Evolutionary conservation across 345 rosid genomes (phyloP).

Genomic region (Acer negundo): DNA sequence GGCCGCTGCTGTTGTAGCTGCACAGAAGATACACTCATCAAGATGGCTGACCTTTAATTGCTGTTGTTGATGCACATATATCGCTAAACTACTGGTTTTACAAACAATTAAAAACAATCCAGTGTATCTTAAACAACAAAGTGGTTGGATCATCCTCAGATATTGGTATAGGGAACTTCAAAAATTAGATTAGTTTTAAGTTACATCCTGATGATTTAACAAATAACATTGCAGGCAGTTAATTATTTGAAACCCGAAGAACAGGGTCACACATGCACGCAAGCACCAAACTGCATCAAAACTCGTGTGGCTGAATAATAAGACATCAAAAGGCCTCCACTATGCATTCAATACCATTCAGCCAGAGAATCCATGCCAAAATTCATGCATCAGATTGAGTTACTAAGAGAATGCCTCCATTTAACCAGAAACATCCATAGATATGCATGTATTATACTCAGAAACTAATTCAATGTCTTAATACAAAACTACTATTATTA

Average conservation of each 20-base stretch:
- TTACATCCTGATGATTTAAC: background rate
- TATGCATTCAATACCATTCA: background rate
- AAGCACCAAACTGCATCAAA: background rate
- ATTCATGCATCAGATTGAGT: background rate
- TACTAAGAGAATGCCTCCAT: too few relatives aligned
- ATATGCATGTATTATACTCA: background rate
- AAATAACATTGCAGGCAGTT: background rate
- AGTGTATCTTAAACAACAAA: background rate
- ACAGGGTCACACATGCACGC: background rate
- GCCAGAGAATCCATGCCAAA: background rate
- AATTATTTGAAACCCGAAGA: background rate
- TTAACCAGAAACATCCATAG: too few relatives aligned
- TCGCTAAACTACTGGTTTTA: background rate
- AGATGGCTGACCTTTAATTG: background rate
- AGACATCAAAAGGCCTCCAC: background rate
- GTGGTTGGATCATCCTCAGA: background rate
- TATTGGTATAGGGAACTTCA: background rate
- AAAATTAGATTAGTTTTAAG: background rate
- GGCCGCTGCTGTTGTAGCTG: constrained; percentile 28
- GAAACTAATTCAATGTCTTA: background rate
- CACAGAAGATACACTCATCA: background rate
- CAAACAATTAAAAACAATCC: background rate
- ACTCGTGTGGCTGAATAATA: background rate
- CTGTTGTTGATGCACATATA: too few relatives aligned
- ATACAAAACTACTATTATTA: background rate